phyloP scores from a whole-genome alignment of 805 yeast genomes.

The Candida jianshihensis region DNA sequence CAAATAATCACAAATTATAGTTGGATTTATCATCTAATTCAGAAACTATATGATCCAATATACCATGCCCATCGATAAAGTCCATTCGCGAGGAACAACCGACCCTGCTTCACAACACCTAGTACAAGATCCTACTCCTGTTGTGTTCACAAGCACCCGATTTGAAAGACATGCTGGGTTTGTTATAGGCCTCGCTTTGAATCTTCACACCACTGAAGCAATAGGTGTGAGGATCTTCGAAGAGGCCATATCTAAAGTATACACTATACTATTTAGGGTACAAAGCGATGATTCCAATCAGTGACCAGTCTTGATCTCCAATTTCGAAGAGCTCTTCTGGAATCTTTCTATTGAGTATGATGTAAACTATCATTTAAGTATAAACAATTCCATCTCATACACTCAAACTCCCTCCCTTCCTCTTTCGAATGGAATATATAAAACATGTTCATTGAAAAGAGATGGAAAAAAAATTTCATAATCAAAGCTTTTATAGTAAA shows the following conservation, averaged over 20 bases:
- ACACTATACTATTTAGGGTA: no score
- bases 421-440: no score
- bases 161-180: conserved; percentile 7
- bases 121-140: conserved; percentile 16
- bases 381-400: no score
- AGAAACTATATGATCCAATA: no score
- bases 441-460: no score
- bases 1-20: no score
- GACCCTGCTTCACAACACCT: conserved; percentile 9
- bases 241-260: conserved; percentile 28
- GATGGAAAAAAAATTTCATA: no score
- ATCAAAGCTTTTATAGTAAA: no score
- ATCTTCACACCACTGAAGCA: conserved; percentile 33
- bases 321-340: background rate
- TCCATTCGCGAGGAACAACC: background rate
- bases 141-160: conserved; percentile 10
- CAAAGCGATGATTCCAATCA: background rate
- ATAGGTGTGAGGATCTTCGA: conserved; percentile 37
- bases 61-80: conserved; percentile 3
- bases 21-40: no score
- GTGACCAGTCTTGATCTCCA: background rate
- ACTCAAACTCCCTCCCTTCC: no score
- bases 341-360: no score
- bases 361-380: no score
- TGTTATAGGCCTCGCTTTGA: conserved; percentile 40